Evolutionary conservation across 2,329 filamentous ascomycete species (phyloP).

Genomic region (Escovopsis weberi): DNA sequence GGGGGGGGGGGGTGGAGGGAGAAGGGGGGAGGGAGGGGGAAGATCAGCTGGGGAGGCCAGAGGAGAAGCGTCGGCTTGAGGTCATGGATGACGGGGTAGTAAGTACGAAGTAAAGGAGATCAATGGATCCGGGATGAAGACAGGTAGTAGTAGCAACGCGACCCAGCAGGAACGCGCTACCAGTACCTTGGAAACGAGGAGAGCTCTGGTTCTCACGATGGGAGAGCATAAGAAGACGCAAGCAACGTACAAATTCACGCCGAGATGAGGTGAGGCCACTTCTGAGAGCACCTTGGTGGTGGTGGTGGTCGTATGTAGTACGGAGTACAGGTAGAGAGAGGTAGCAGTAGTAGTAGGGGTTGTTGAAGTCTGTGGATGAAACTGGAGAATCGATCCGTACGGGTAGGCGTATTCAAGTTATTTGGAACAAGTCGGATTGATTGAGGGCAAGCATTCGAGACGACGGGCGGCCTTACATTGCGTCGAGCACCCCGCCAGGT

Average conservation of each 20-base stretch:
- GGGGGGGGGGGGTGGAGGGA: not conserved
- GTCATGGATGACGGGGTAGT: not conserved
- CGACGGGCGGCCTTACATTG: slow-evolving; percentile 5
- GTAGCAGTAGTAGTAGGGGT: slow-evolving; percentile 1
- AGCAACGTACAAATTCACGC: not conserved
- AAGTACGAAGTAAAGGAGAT: not conserved
- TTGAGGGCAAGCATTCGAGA: not conserved
- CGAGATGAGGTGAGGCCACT: too few species aligned
- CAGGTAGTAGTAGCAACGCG: not conserved
- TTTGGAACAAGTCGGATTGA: too few species aligned
- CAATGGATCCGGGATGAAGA: too few species aligned
- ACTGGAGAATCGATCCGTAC: not conserved
- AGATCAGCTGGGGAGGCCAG: too few species aligned
- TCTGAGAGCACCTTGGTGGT: not conserved
- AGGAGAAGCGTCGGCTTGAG: too few species aligned
- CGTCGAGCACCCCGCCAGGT: slow-evolving; percentile 5
- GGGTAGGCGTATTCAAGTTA: not conserved
- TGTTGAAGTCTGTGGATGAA: not conserved
- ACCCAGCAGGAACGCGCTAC: not conserved
- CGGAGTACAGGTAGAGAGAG: not conserved
- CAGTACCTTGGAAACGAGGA: not conserved
- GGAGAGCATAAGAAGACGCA: not conserved
- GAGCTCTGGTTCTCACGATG: not conserved
- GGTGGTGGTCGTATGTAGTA: too few species aligned
- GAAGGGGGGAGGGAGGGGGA: not conserved